Conservation (phyloP, 495 filamentous ascomycete genomes). For the Hypomontagnella monticulosa region DNA sequence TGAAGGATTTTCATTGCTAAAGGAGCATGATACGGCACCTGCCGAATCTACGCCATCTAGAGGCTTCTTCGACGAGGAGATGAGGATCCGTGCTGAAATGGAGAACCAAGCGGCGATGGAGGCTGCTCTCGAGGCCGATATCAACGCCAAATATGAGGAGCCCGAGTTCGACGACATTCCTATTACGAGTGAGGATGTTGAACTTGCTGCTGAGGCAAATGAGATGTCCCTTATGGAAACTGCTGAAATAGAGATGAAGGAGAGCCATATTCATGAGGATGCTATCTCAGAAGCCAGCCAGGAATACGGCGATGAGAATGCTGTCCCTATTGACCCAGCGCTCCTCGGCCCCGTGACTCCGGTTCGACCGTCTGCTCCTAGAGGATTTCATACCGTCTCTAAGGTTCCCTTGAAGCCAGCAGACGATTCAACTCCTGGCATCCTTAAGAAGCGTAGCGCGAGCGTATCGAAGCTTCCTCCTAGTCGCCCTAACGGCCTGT, state of each 20-base stretch:
- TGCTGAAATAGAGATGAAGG: constrained; percentile 41
- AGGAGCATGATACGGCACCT: constrained; percentile 22
- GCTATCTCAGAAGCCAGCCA: constrained; percentile 66
- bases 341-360: constrained; percentile 53
- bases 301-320: constrained; percentile 72
- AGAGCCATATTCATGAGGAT: constrained; percentile 45
- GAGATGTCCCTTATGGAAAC: constrained; percentile 62
- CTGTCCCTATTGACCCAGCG: constrained; percentile 61
- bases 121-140: constrained; percentile 47
- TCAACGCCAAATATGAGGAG: constrained; percentile 44
- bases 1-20: constrained; percentile 37
- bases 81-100: constrained; percentile 54
- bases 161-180: constrained; percentile 50
- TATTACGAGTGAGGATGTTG: constrained; percentile 57
- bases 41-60: constrained; percentile 49
- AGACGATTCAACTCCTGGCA: constrained; percentile 67
- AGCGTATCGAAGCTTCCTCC: constrained; percentile 63
- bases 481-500: constrained; percentile 39
- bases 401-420: constrained; percentile 80
- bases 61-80: constrained; percentile 68
- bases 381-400: constrained; percentile 71
- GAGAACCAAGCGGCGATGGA: constrained; percentile 48
- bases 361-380: constrained; percentile 34
- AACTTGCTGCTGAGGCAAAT: constrained; percentile 59
- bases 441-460: constrained; percentile 59